These are phyloP conservation scores for Thymus quinquecostatus DNA, from an alignment of 257 asterid species.

Conservation along the genomic window DNA sequence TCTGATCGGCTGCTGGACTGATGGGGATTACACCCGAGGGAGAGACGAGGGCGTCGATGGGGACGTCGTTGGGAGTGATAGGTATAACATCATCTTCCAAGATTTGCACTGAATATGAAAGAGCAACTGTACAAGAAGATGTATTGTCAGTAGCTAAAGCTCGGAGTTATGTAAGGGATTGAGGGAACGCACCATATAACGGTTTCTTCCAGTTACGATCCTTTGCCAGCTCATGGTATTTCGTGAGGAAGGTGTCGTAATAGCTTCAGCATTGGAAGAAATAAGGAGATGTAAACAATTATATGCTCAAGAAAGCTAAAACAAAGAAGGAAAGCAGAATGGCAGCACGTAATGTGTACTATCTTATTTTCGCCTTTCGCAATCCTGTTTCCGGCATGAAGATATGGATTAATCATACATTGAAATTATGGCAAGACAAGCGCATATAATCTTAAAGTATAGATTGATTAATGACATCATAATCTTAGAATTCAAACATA, in stretches of 20 bases:
- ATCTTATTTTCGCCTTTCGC: neutral
- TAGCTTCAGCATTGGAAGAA: constrained; percentile 51
- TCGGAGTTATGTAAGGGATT: neutral
- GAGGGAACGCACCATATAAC: constrained; percentile 45
- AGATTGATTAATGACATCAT: neutral
- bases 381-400: neutral
- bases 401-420: neutral
- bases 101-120: constrained; percentile 79
- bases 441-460: neutral
- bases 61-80: constrained; percentile 69
- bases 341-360: neutral
- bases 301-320: neutral
- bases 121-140: constrained; percentile 43
- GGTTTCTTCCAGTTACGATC: constrained; percentile 86
- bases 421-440: neutral
- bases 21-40: constrained; percentile 78
- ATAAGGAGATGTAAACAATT: constrained; percentile 18
- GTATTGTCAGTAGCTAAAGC: constrained; percentile 1
- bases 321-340: neutral
- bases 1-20: constrained; percentile 52
- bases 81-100: constrained; percentile 80
- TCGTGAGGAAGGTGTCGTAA: constrained; percentile 75
- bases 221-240: constrained; percentile 68
- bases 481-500: neutral
- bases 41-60: constrained; percentile 74